phyloP scores from a whole-genome alignment of 371 early-diverging fungal genomes.

The Umbelopsis sp. region DNA sequence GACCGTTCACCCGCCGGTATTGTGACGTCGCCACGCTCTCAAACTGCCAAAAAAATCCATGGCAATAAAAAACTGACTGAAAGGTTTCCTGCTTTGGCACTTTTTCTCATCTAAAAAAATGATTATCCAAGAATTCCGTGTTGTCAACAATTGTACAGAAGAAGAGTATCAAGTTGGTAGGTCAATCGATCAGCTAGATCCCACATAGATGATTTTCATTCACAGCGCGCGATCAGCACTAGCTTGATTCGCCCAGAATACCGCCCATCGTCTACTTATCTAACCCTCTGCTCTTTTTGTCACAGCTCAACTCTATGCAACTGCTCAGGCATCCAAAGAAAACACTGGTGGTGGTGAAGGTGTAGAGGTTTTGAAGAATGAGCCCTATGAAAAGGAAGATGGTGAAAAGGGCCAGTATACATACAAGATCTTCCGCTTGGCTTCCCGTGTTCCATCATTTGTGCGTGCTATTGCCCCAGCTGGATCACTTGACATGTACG shows the following conservation, averaged over 20 bases:
- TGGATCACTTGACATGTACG: constrained; percentile 68
- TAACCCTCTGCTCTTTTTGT: not conserved
- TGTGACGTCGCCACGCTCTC: constrained; percentile 2
- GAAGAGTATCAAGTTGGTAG: constrained; percentile 69
- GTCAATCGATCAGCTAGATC: constrained; percentile 1
- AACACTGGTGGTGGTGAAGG: constrained; percentile 72
- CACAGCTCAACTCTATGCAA: constrained; percentile 71
- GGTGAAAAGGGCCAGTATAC: constrained; percentile 78
- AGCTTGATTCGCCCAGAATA: constrained; percentile 3
- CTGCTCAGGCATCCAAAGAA: constrained; percentile 74
- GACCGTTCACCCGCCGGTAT: constrained; percentile 6
- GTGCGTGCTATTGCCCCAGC: constrained; percentile 65
- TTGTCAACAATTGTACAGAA: constrained; percentile 71
- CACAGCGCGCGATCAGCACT: constrained; percentile 15
- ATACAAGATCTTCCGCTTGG: constrained; percentile 71
- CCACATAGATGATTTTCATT: constrained; percentile 12
- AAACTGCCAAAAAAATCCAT: not conserved
- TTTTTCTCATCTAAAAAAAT: constrained; percentile 42
- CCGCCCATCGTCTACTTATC: not conserved
- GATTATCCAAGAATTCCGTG: constrained; percentile 72
- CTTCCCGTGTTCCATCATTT: constrained; percentile 64
- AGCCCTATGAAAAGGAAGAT: constrained; percentile 52
- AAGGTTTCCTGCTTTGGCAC: not conserved
- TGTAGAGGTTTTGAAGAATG: constrained; percentile 46
- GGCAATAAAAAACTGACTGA: not conserved